Evolutionary conservation across 108 stramenopile species (phyloP), one percentile per base, ranked within the genome.

Genomic region (Skeletonema potamos): DNA sequence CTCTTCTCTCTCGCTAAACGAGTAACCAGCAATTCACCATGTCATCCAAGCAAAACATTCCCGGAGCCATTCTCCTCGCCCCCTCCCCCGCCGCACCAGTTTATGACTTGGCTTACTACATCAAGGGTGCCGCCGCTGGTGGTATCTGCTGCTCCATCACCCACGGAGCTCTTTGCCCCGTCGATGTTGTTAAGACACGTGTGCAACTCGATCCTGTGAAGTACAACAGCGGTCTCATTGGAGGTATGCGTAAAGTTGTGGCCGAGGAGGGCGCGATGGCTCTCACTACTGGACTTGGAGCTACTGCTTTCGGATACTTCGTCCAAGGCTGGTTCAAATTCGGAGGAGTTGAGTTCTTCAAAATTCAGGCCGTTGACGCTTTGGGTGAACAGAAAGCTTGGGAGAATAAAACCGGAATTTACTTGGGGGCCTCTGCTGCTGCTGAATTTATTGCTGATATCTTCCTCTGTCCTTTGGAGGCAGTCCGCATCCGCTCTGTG

Each of bases 311-410:
- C 22, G 98, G 98, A 58, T 98, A 98, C 88, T 98, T 98, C 75
- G 82, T 97, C 68, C 98, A 98, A 86, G 98, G 98, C 55, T 97
- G 95, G 93, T 98, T 97, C 89, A 98, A 98, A 87, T 98, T 98
- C 78, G 98, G 98, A n/a, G 98, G 97, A 77, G 97, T 98, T 18
- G 97, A 98, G 82, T 92, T 87, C 68, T 94, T 98, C 93, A 98
- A 98, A 91, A 88, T 97, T 71, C 86, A 97, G 56, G 86, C 92
- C 44, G 96, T 88, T 43, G 48, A 85, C 32, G 13, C 46, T 41
- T 34, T 98, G 68, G 99, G 98, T 46, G 92, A 92, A 64, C 83
- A 96, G 66, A 93, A 90, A 80, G 99, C 97, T 8, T 97, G 94
- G 95, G 87, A 95, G 0, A 96, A 95, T 85, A 96, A 97, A 86